Evolutionary conservation across 2,329 filamentous ascomycete genomes (phyloP), one percentile per base, ranked within the genome.

Genomic region (Diaporthe capsici): DNA sequence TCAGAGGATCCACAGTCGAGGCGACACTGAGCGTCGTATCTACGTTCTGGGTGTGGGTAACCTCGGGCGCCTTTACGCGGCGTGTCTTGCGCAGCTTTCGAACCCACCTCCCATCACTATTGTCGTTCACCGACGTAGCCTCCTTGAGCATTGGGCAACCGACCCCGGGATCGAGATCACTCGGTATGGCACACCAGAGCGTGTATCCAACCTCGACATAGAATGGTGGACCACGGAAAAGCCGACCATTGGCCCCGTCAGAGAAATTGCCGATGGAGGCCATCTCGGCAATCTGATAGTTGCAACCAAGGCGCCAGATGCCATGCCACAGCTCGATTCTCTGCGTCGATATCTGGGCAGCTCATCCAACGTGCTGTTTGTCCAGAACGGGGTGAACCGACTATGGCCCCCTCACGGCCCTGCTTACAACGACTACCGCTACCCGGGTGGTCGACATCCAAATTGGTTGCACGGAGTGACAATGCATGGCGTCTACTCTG

Each of bases 341-440:
- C 84, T 98, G 20, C 86, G 90, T 9, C 84, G 90, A 1, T 90
- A 98, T 71, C 88, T 92, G 3, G 88, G 91, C 77, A 83, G 85
- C 4, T 83, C 88, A 4, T 94, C 92, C n/a, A 94, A 94, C 0
- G 90, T 98, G n/a, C 88, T 93, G 17, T 94, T 98, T 80, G 86
- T 95, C 34, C 96, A 98, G 80, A 98, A 98, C 80, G 96, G 96
- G 63, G 94, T 98, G 91, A 95, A 94, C 44, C 88, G 86, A 78
- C 82, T 90, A 22, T 91, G 89, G 89, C 89, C 89, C 34, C 89
- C 89, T 10, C 81, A 87, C 68, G 88, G 89, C 3, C 78, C 79
- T 5, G 75, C 81, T 1, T 91, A 90, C 80, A 82, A 83, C 49
- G 77, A 79, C 2, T 80, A 84, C 72, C 84, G 88, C 25, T 90